These are phyloP conservation scores for Jacaranda mimosifolia DNA, from an alignment of 257 asterid genomes.

Conservation along the genomic window DNA sequence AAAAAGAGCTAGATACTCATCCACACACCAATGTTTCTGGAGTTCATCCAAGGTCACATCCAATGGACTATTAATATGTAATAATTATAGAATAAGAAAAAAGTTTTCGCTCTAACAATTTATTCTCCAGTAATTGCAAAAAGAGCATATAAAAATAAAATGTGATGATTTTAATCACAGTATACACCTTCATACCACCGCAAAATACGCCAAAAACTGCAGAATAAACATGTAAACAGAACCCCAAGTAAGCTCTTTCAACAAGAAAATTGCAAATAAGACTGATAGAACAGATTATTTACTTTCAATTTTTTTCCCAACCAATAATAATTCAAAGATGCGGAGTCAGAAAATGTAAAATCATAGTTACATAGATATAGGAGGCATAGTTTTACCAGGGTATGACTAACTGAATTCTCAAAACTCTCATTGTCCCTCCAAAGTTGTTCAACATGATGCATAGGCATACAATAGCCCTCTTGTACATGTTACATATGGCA, in stretches of 20 bases:
- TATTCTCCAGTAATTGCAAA: too few species aligned
- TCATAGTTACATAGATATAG: constrained; percentile 5
- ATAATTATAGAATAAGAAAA: too few species aligned
- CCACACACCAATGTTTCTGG: too few species aligned
- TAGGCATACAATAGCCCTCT: constrained; percentile 93
- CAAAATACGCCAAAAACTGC: not conserved
- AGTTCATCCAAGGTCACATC: too few species aligned
- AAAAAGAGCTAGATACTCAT: too few species aligned
- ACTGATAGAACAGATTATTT: too few species aligned
- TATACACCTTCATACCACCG: not conserved
- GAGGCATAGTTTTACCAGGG: constrained; percentile 65
- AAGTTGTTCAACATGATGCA: constrained; percentile 90
- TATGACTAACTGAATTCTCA: constrained; percentile 94
- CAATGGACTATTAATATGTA: too few species aligned
- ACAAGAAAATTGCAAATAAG: not conserved
- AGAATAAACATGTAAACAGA: not conserved
- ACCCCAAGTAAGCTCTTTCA: not conserved
- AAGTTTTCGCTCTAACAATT: too few species aligned
- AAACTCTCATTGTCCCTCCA: constrained; percentile 98
- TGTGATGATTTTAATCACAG: not conserved
- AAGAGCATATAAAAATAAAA: not conserved
- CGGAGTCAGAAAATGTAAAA: not conserved
- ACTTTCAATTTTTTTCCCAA: not conserved
- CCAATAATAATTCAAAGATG: not conserved
- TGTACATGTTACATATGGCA: constrained; percentile 81